phyloP scores from a whole-genome alignment of 257 asterid genomes.

The Jacaranda copaia region DNA sequence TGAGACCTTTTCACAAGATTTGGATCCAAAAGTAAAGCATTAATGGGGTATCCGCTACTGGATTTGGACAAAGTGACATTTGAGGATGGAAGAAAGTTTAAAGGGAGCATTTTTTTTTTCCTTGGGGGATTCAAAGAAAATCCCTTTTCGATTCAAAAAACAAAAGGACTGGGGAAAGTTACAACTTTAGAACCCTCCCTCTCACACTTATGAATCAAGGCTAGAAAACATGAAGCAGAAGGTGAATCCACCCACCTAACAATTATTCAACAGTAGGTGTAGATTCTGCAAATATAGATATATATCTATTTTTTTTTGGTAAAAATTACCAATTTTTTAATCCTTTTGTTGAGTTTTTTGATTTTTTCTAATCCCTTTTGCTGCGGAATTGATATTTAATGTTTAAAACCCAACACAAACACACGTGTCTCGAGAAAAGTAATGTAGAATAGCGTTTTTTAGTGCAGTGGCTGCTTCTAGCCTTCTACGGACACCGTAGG shows the following conservation, averaged over 20 bases:
- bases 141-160: not conserved
- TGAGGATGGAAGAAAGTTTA: slow-evolving; percentile 73
- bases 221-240: not conserved
- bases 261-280: slow-evolving; percentile 22
- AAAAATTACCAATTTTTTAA: not conserved
- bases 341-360: not conserved
- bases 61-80: slow-evolving; percentile 61
- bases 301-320: not conserved
- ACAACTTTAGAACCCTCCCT: not conserved
- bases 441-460: not conserved
- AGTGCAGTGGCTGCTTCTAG: not conserved
- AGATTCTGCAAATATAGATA: slow-evolving; percentile 16
- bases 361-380: too few relatives aligned
- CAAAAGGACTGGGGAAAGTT: not conserved
- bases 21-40: slow-evolving; percentile 49
- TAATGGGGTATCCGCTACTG: slow-evolving; percentile 38
- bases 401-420: not conserved
- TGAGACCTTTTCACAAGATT: slow-evolving; percentile 46
- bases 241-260: slow-evolving; percentile 17
- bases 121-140: not conserved
- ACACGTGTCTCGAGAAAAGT: slow-evolving; percentile 33
- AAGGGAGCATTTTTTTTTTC: slow-evolving; percentile 59
- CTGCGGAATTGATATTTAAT: not conserved
- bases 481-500: too few relatives aligned
- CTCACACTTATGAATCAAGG: not conserved